Evolutionary conservation across 2,329 filamentous ascomycete species (phyloP).

Genomic region (Xylariaceae sp.): DNA sequence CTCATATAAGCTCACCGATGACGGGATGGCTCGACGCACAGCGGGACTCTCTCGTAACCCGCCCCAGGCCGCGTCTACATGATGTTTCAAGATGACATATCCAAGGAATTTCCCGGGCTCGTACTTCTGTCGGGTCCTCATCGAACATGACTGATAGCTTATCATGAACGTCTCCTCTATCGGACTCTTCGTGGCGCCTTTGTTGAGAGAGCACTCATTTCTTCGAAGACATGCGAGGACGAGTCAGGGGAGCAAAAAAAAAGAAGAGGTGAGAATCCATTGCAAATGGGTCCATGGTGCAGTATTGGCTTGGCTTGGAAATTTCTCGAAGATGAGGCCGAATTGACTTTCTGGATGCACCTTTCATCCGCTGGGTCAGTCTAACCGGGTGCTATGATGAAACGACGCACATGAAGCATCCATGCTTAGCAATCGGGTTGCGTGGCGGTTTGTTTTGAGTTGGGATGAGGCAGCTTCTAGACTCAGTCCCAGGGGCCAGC

Average conservation of each 20-base stretch:
- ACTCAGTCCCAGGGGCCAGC: background rate
- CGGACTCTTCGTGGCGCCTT: background rate
- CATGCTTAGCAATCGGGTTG: conserved; percentile 7
- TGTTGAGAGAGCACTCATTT: background rate
- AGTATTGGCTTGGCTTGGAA: background rate
- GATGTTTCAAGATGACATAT: background rate
- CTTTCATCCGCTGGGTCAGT: conserved; percentile 3
- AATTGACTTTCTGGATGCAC: background rate
- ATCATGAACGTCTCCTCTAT: conserved; percentile 9
- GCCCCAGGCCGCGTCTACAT: background rate
- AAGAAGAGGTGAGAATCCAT: conserved; percentile 7
- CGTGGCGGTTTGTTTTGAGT: background rate
- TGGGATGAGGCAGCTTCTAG: conserved; percentile 5
- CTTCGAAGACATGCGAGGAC: background rate
- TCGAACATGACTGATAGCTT: no score
- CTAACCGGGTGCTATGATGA: conserved; percentile 1
- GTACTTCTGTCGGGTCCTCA: background rate
- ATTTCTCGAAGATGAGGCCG: conserved; percentile 8
- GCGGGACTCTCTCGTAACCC: conserved; percentile 15
- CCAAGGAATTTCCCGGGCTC: background rate
- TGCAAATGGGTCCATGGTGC: conserved; percentile 2
- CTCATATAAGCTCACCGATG: conserved; percentile 10
- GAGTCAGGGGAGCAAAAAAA: background rate
- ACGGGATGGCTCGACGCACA: conserved; percentile 10
- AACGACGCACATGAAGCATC: conserved; percentile 2